Percentiles rank a stretch among this genome's conserved stretches.
Conservation (phyloP, 129 eudicot species). For the Kitagawia praeruptora region DNA sequence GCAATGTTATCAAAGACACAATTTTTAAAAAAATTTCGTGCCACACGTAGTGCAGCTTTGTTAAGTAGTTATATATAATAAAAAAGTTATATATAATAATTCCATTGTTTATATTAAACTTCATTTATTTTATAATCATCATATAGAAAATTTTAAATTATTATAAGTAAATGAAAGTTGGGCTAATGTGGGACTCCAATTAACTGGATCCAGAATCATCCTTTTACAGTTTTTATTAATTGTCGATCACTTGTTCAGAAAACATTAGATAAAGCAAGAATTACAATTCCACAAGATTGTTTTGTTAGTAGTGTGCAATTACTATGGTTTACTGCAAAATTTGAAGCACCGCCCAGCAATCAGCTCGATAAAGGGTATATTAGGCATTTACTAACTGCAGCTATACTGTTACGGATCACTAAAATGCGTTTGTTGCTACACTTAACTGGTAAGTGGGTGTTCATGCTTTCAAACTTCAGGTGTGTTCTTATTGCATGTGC, state of each 20-base stretch:
- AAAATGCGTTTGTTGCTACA: not conserved
- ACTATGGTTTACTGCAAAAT: not conserved
- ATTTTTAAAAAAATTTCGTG: too few relatives aligned
- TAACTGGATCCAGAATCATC: not conserved
- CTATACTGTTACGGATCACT: not conserved
- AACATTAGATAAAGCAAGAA: not conserved
- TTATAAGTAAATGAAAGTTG: too few relatives aligned
- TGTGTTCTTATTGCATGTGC: not conserved
- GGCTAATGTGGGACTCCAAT: not conserved
- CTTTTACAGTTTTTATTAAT: not conserved
- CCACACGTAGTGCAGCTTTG: too few relatives aligned
- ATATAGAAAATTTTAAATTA: too few relatives aligned
- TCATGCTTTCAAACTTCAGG: not conserved
- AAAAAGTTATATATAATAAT: too few relatives aligned
- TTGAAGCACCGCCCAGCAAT: not conserved
- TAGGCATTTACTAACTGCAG: not conserved
- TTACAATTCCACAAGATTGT: not conserved
- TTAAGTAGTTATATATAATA: too few relatives aligned
- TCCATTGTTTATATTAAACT: not conserved
- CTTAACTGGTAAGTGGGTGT: not conserved
- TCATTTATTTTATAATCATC: too few relatives aligned
- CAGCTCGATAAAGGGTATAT: too few relatives aligned
- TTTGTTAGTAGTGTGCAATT: not conserved
- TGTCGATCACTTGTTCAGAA: too few relatives aligned
- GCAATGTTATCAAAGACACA: too few relatives aligned